Evolutionary conservation across 2,329 filamentous ascomycete species (phyloP), one percentile per base, ranked within the genome.

Genomic region (Stachybotrys echinatus): DNA sequence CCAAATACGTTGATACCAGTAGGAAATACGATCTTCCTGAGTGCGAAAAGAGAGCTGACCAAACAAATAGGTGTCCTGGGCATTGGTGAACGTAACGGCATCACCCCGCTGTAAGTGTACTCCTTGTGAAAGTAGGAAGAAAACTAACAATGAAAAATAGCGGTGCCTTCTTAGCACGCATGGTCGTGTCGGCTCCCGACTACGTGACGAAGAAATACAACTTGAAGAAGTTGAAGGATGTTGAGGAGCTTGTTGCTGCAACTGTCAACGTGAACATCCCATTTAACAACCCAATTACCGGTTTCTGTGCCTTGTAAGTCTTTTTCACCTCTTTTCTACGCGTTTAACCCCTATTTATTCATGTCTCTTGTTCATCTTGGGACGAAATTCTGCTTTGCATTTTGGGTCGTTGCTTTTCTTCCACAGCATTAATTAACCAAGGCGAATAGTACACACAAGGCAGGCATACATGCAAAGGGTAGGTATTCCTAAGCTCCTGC

Each of bases 141-240:
- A 42, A 42, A 22, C 42, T 23, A 45, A 45, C 3, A 23, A 23
- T 22, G 12, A 22, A 45, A 23, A 23, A 23, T 18, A 45, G 42
- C 17, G 52, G 55, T n/a, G 54, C 42, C n/a, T 45, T 57, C 7
- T 12, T 56, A 34, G 42, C 54, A 18, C 56, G 49, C 19, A 50
- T 59, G 54, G 46, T 58, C 6, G 34, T 23, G 10, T 44, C 45
- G 55, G 84, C 88, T 66, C 86, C 83, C 56, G 89, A 94, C 54
- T 95, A 95, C 68, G 88, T 94, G 63, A 85, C 84, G 74, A 71
- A 76, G 79, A 95, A 94, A 80, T 95, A 95, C 77, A 89, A 89
- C 74, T 81, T 95, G 49, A 80, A 89, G 71, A 89, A 89, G 83
- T 80, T 95, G 72, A 92, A 95, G 84, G 88, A 87, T 48, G 80